These are phyloP conservation scores for Penicillium coffeae DNA, from an alignment of 495 filamentous ascomycete genomes.

Conservation along the genomic window DNA sequence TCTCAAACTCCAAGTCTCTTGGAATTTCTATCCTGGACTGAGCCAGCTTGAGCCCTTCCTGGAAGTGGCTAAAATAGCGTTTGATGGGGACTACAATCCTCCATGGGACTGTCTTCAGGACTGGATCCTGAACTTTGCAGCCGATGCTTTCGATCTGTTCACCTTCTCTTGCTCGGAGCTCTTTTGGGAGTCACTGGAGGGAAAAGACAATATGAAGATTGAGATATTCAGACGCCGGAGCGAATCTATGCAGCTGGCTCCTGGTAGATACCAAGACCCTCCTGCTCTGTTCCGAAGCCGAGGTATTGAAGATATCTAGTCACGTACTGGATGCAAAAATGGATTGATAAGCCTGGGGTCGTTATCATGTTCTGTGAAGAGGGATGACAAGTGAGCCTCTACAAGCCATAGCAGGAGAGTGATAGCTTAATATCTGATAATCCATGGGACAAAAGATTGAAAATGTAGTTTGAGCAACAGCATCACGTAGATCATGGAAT, in stretches of 20 bases:
- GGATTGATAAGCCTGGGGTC: neutral
- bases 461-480: too few species aligned
- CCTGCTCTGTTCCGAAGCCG: slow-evolving; percentile 7
- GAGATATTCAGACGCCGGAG: neutral
- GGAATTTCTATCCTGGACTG: slow-evolving; percentile 21
- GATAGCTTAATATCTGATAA: neutral
- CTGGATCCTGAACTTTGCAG: slow-evolving; percentile 19
- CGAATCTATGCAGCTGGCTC: neutral
- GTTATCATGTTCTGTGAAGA: too few species aligned
- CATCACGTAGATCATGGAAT: too few species aligned
- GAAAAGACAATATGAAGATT: neutral
- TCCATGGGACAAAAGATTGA: too few species aligned
- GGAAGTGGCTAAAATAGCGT: neutral
- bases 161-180: neutral
- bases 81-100: neutral
- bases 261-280: slow-evolving; percentile 5
- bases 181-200: slow-evolving; percentile 9
- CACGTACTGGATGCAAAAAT: neutral
- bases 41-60: slow-evolving; percentile 10
- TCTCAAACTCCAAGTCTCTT: slow-evolving; percentile 19
- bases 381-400: too few species aligned
- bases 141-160: slow-evolving; percentile 13
- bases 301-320: slow-evolving; percentile 2
- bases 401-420: neutral
- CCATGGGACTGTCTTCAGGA: slow-evolving; percentile 9